Base-by-base conservation (phyloP, 2,329 filamentous ascomycete genomes). In the Nemania diffusa region DNA sequence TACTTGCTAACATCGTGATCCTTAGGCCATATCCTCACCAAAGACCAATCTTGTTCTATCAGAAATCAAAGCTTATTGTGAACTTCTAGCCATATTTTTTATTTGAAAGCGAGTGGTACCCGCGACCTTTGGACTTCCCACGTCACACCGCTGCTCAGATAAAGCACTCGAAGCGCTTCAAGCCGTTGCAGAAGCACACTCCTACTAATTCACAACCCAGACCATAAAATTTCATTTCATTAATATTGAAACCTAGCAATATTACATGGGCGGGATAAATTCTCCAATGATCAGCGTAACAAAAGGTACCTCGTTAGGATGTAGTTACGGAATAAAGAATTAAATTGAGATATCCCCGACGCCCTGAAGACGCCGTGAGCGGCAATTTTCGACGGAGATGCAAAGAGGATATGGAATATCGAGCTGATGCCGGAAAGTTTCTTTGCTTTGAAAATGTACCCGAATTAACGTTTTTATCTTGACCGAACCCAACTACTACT, bases 181-280 rank as follows among this genome's bases (percentile, higher is more conserved):
- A 22, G 17, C 26, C 7, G 26, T 53, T 22, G 50, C 27, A 11
- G 50, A 53, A 22, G n/a, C 15, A 15, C n/a, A 32, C 29, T 20
- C 17, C 27, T 32, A 53, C n/a, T 17, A 17, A 7, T 53, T 34
- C 32, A 34, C 32, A 5, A 34, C 32, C 5, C 32, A 34, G 11
- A 11, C 50, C 8, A 27, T 26, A 11, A 27, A 53, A 7, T 20
- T 53, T 3, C 17, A 32, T 22, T 53, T 53, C 27, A 34, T 52
- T 20, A 22, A 52, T 32, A n/a, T n/a, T n/a, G n/a, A n/a, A 52
- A 52, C 50, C n/a, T 53, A 17, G 50, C 26, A 8, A 53, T 53
- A 32, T 15, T 53, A 11, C 50, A 52, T 32, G 50, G 26, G 9
- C 26, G 27, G n/a, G 50, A 32, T 15, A 27, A 52, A n/a, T n/a